A percentile compares a stretch with the other conserved stretches of the same genome.
Conservation (phyloP, 1,139 yeast genomes). For the Taphrina wiesneri region DNA sequence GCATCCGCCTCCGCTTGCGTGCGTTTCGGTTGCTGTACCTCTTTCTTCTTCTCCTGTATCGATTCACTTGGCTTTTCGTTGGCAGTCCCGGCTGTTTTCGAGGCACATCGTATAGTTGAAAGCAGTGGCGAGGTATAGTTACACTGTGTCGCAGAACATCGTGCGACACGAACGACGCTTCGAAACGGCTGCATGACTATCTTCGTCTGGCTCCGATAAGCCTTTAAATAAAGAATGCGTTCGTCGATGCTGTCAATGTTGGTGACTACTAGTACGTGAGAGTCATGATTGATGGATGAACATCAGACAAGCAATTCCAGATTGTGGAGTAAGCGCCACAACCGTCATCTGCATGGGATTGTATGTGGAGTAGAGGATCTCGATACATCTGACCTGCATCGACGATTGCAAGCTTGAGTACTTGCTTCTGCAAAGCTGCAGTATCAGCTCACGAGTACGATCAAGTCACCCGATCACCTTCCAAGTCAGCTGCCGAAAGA, state of each 20-base stretch:
- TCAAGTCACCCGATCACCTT: too few relatives aligned
- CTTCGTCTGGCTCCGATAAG: too few relatives aligned
- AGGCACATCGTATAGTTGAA: neutral
- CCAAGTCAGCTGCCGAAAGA: too few relatives aligned
- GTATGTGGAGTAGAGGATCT: too few relatives aligned
- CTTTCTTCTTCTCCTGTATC: neutral
- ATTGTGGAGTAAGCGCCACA: neutral
- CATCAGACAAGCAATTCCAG: neutral
- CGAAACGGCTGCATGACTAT: neutral
- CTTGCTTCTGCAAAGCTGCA: too few relatives aligned
- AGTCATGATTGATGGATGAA: too few relatives aligned
- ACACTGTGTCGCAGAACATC: neutral
- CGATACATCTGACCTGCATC: neutral
- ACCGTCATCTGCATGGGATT: neutral
- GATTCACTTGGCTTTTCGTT: neutral
- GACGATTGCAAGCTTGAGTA: too few relatives aligned
- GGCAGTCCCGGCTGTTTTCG: neutral
- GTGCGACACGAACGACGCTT: neutral
- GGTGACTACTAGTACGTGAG: too few relatives aligned
- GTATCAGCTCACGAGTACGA: too few relatives aligned
- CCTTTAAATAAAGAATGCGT: too few relatives aligned
- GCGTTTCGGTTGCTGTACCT: neutral
- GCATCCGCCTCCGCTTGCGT: conserved; percentile 28
- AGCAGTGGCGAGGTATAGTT: neutral
- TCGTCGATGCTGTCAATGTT: too few relatives aligned